Conservation (phyloP, 768 basidiomycete genomes). For the Lactarius hengduanensis region DNA sequence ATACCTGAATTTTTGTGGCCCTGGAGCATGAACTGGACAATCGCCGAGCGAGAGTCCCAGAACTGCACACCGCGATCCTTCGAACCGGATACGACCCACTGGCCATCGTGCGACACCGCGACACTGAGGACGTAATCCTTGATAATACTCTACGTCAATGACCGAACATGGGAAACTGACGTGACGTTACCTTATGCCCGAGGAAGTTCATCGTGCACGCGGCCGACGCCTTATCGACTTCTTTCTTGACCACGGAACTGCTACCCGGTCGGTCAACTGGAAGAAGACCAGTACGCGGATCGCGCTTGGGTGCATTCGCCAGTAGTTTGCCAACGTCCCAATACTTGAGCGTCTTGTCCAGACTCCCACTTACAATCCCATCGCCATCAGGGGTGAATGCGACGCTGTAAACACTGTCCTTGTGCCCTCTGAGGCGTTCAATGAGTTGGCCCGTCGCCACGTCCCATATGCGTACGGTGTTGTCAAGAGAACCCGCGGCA, state of each 20-base stretch:
- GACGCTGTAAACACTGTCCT: constrained; percentile 62
- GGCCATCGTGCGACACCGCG: constrained; percentile 86
- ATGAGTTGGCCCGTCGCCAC: constrained; percentile 53
- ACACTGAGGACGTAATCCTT: constrained; percentile 74
- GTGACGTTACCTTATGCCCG: constrained; percentile 71
- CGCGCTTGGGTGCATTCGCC: constrained; percentile 37
- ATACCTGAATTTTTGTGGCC: constrained; percentile 68
- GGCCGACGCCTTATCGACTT: constrained; percentile 46
- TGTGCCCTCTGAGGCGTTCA: constrained; percentile 58
- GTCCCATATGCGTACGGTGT: constrained; percentile 74
- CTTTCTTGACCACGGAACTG: constrained; percentile 41
- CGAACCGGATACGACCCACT: constrained; percentile 92
- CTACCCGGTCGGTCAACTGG: constrained; percentile 26
- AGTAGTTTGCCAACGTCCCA: constrained; percentile 52
- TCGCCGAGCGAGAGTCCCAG: constrained; percentile 76
- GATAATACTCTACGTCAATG: constrained; percentile 14
- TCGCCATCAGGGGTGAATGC: constrained; percentile 93
- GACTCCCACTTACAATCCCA: constrained; percentile 83
- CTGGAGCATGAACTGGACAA: constrained; percentile 92
- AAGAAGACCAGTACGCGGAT: constrained; percentile 24
- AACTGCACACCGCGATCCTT: constrained; percentile 97
- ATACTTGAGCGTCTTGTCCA: constrained; percentile 63
- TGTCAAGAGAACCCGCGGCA: constrained; percentile 58
- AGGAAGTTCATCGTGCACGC: constrained; percentile 79
- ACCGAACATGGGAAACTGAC: constrained; percentile 5